Percentiles rank a stretch among this genome's conserved stretches.
Evolutionary conservation across 176 grass and related monocot species (phyloP).

Genomic region (Musa troglodytarum): DNA sequence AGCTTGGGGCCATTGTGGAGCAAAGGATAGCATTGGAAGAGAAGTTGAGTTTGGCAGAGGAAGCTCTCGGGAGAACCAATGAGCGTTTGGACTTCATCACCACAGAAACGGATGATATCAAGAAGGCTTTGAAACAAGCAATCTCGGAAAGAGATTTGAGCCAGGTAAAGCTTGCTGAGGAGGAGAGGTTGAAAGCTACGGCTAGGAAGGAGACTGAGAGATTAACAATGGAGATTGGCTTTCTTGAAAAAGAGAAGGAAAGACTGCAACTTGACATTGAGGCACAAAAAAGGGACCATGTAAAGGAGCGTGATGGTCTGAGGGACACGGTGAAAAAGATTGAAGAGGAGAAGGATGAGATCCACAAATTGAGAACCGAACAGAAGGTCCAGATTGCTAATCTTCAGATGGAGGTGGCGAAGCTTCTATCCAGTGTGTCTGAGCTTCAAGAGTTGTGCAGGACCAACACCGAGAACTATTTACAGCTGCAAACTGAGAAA

Average conservation of each 20-base stretch:
- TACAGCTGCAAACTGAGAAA: constrained; percentile 23
- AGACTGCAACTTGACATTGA: constrained; percentile 21
- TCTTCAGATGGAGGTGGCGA: constrained; percentile 22
- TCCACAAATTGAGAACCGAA: not conserved
- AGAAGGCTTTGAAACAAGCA: not conserved
- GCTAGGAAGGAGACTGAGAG: constrained; percentile 32
- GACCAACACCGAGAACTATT: constrained; percentile 10
- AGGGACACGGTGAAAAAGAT: not conserved
- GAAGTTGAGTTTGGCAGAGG: not conserved
- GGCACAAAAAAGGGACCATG: constrained; percentile 14
- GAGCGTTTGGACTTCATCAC: not conserved
- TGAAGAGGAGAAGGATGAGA: constrained; percentile 38
- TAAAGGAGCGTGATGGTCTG: constrained; percentile 9
- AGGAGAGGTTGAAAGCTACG: constrained; percentile 11
- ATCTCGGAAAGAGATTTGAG: constrained; percentile 20
- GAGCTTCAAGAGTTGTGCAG: constrained; percentile 26
- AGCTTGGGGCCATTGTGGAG: not conserved
- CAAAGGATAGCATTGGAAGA: not conserved
- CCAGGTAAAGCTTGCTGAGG: constrained; percentile 11
- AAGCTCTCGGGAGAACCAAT: not conserved
- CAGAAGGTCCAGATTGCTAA: constrained; percentile 28
- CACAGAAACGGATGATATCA: not conserved
- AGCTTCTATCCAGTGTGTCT: constrained; percentile 26
- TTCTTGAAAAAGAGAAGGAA: constrained; percentile 29
- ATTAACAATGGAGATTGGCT: constrained; percentile 24